Conservation (phyloP, 352 stramenopile species). For the Phytophthora cactorum region DNA sequence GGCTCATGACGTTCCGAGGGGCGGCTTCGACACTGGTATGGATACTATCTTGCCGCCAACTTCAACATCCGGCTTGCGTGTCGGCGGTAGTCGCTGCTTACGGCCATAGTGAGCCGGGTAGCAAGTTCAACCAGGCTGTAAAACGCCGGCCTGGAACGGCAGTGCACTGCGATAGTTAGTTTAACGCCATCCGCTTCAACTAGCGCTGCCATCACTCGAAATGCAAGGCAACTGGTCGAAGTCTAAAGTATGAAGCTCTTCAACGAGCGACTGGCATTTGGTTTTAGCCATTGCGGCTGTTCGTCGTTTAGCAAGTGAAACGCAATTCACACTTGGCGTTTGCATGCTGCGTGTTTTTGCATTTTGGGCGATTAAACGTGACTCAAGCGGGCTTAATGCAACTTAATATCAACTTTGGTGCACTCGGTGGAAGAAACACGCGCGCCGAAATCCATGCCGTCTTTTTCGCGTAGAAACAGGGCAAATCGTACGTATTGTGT, state of each 20-base stretch:
- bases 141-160: neutral
- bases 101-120: slow-evolving; percentile 19
- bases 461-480: neutral
- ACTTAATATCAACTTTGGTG: slow-evolving; percentile 14
- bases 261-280: slow-evolving; percentile 14
- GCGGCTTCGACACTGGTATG: slow-evolving; percentile 18
- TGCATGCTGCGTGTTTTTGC: slow-evolving; percentile 34
- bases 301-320: slow-evolving; percentile 17
- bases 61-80: slow-evolving; percentile 31
- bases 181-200: slow-evolving; percentile 30
- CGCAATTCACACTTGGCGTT: slow-evolving; percentile 23
- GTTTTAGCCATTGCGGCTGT: slow-evolving; percentile 20
- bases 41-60: slow-evolving; percentile 24
- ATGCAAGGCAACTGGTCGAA: slow-evolving; percentile 22
- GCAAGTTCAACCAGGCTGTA: slow-evolving; percentile 27
- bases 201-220: slow-evolving; percentile 24
- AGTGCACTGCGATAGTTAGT: slow-evolving; percentile 6
- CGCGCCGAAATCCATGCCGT: slow-evolving; percentile 9
- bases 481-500: neutral
- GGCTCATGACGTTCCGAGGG: slow-evolving; percentile 4
- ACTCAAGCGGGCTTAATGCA: slow-evolving; percentile 7
- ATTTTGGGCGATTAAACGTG: slow-evolving; percentile 19
- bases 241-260: slow-evolving; percentile 12
- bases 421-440: slow-evolving; percentile 7
- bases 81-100: slow-evolving; percentile 14